A percentile compares a stretch with the other conserved stretches of the same genome.
Evolutionary conservation across 1,139 yeast genomes (phyloP).

Genomic region (Hyphopichia buzzinii): DNA sequence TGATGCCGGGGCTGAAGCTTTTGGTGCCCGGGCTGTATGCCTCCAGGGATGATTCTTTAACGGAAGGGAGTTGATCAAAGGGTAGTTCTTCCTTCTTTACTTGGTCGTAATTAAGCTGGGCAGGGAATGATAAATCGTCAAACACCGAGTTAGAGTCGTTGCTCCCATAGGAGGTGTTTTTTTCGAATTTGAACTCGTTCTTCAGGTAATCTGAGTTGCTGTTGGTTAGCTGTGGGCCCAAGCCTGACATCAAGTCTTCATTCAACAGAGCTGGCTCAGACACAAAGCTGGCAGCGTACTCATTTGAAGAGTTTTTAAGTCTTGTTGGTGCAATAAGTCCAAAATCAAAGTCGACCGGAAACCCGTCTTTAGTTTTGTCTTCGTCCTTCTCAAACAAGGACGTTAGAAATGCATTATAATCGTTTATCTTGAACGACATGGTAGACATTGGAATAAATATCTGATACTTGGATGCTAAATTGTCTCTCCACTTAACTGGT

Average conservation of each 20-base stretch:
- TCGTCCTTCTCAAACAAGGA: constrained; percentile 25
- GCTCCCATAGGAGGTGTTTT: constrained; percentile 4
- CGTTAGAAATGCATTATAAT: constrained; percentile 30
- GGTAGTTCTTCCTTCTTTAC: neutral
- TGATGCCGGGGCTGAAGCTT: neutral
- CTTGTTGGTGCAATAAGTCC: constrained; percentile 16
- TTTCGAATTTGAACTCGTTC: neutral
- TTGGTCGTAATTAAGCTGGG: neutral
- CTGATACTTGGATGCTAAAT: no score
- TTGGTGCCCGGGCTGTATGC: neutral
- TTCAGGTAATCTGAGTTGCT: neutral
- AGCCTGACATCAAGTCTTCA: neutral
- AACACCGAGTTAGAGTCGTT: neutral
- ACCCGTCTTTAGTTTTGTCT: constrained; percentile 7
- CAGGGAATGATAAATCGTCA: constrained; percentile 1
- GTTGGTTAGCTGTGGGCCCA: neutral
- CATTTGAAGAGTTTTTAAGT: neutral
- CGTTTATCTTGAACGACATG: constrained; percentile 33
- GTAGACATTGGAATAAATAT: neutral
- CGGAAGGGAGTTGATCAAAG: neutral
- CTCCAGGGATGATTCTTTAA: neutral
- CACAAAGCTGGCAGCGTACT: neutral
- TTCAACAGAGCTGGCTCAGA: neutral
- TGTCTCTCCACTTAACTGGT: no score
- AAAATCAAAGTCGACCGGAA: constrained; percentile 34